phyloP scores from a whole-genome alignment of 1,284 basidiomycete species.

The Ceratobasidium sp. region DNA sequence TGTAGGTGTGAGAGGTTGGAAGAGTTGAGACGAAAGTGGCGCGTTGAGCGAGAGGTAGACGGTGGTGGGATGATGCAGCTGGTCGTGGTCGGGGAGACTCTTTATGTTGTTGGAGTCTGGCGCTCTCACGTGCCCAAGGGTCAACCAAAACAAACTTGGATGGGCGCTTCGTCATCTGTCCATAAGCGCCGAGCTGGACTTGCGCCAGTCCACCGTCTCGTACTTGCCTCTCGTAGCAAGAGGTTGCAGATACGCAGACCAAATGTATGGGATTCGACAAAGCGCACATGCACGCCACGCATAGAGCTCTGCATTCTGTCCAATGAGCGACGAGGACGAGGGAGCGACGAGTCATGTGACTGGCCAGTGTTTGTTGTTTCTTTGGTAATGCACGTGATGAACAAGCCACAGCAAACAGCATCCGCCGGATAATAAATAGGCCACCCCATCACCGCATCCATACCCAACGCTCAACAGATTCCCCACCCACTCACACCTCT shows the following conservation, averaged over 20 bases:
- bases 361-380: background rate
- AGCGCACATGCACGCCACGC: background rate
- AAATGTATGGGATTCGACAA: background rate
- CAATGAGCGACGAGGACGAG: slow-evolving; percentile 5
- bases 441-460: background rate
- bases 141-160: slow-evolving; percentile 32
- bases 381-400: slow-evolving; percentile 9
- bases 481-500: no score
- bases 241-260: no score
- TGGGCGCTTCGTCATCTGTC: slow-evolving; percentile 24
- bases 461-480: no score
- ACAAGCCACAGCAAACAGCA: slow-evolving; percentile 8
- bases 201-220: background rate
- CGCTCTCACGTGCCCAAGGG: slow-evolving; percentile 32
- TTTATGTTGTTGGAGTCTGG: slow-evolving; percentile 35
- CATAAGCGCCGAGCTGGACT: background rate
- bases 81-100: slow-evolving; percentile 51
- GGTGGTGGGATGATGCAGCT: slow-evolving; percentile 50
- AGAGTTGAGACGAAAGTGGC: background rate
- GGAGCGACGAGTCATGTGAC: slow-evolving; percentile 31
- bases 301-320: background rate
- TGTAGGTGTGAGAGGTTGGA: background rate
- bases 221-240: slow-evolving; percentile 1
- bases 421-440: slow-evolving; percentile 35
- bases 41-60: slow-evolving; percentile 21